A percentile compares a stretch with the other conserved stretches of the same genome.
These are phyloP conservation scores for Cunninghamia lanceolata DNA, from an alignment of 75 land plant species.

Conservation along the genomic window DNA sequence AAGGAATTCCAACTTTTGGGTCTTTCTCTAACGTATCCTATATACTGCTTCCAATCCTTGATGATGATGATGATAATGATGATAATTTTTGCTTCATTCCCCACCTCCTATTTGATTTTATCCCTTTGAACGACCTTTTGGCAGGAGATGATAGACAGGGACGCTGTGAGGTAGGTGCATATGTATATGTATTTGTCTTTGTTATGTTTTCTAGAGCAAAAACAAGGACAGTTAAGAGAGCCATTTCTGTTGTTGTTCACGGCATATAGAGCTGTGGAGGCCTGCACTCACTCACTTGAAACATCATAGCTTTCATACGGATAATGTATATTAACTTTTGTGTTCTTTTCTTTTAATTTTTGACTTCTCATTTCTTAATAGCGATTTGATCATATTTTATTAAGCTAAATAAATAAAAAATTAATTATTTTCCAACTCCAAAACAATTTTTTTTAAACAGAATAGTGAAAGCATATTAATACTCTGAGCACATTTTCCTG, in stretches of 20 bases:
- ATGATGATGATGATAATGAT: neutral
- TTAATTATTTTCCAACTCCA: no score
- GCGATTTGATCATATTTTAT: no score
- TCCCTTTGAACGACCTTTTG: neutral
- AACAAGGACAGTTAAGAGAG: neutral
- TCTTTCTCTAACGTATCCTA: constrained; percentile 13
- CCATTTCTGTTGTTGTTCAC: neutral
- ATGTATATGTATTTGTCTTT: neutral
- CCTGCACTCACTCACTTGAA: no score
- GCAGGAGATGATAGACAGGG: neutral
- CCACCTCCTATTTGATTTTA: neutral
- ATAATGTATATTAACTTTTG: neutral
- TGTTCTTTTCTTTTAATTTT: no score
- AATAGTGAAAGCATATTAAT: no score
- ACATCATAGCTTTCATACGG: neutral
- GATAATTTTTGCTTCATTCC: neutral
- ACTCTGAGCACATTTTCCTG: no score
- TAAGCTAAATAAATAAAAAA: no score
- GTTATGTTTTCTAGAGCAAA: neutral
- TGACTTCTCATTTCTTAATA: no score
- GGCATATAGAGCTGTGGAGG: neutral
- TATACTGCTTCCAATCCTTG: neutral
- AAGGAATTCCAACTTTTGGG: constrained; percentile 62
- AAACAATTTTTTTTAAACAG: no score
- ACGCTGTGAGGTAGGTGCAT: neutral